A percentile compares a stretch with the other conserved stretches of the same genome.
These are phyloP conservation scores for Pelargonium citronellum DNA, from an alignment of 441 rosid genomes.

Conservation along the genomic window DNA sequence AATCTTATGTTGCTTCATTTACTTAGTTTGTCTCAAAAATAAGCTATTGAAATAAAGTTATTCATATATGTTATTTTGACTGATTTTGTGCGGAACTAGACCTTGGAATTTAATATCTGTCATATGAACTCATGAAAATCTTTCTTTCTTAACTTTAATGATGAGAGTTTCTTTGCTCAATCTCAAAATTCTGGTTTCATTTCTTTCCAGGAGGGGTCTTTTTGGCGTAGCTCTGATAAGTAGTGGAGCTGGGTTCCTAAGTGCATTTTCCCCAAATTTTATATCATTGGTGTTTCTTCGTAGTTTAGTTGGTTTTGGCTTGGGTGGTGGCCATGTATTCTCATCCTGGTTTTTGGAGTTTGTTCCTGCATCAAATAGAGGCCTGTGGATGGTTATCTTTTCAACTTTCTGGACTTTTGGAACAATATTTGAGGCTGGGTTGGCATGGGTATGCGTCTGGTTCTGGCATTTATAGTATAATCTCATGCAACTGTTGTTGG, in stretches of 20 bases:
- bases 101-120: background rate
- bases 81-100: background rate
- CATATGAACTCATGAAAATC: background rate
- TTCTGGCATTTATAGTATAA: background rate
- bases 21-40: background rate
- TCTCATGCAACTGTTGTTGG: background rate
- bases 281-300: conserved; percentile 49
- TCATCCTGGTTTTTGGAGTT: conserved; percentile 92
- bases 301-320: conserved; percentile 77
- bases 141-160: background rate
- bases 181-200: background rate
- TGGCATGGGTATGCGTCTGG: conserved; percentile 70
- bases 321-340: conserved; percentile 95
- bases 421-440: conserved; percentile 66
- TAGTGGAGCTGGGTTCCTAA: conserved; percentile 64
- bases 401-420: conserved; percentile 83
- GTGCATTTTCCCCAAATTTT: conserved; percentile 73
- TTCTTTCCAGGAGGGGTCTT: conserved; percentile 69
- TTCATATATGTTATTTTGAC: background rate
- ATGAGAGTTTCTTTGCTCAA: background rate
- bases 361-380: conserved; percentile 86
- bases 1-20: background rate
- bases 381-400: conserved; percentile 86
- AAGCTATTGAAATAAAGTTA: background rate
- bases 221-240: conserved; percentile 72